A percentile compares a stretch with the other conserved stretches of the same genome.
Conservation (phyloP, 805 yeast species). For the Candida methanosorbosa region DNA sequence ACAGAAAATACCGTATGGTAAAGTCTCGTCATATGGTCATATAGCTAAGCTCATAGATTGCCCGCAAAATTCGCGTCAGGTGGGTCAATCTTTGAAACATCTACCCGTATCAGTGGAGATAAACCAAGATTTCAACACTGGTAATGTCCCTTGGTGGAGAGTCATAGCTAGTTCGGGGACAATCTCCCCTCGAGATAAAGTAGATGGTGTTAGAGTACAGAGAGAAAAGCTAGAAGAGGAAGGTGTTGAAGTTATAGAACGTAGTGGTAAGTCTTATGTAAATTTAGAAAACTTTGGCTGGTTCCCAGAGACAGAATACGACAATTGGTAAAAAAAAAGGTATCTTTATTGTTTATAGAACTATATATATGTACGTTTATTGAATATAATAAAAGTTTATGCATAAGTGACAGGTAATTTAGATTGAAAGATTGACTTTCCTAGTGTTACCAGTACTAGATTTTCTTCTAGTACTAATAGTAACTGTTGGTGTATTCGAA, state of each 20-base stretch:
- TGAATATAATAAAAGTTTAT: no score
- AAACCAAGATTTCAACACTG: conserved; percentile 20
- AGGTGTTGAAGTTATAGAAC: conserved; percentile 30
- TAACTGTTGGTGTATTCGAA: background rate
- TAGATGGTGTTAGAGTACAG: conserved; percentile 37
- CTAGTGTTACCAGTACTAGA: background rate
- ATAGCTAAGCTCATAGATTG: conserved; percentile 53
- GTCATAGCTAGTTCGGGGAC: conserved; percentile 57
- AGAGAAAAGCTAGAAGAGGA: conserved; percentile 36
- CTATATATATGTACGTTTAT: background rate
- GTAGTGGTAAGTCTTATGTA: conserved; percentile 26
- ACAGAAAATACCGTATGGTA: conserved; percentile 48
- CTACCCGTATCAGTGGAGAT: conserved; percentile 20
- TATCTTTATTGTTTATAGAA: background rate
- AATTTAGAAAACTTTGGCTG: conserved; percentile 49
- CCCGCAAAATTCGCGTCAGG: conserved; percentile 67
- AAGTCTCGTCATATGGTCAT: conserved; percentile 67
- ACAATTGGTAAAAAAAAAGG: conserved; percentile 5
- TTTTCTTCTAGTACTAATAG: background rate
- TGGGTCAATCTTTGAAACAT: conserved; percentile 61
- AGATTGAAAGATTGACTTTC: background rate
- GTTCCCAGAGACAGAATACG: conserved; percentile 49
- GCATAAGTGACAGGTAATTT: no score
- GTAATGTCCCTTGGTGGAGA: conserved; percentile 73
- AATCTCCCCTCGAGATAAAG: conserved; percentile 42